Base-by-base conservation (phyloP, 495 filamentous ascomycete genomes). In the Glonium stellatum region DNA sequence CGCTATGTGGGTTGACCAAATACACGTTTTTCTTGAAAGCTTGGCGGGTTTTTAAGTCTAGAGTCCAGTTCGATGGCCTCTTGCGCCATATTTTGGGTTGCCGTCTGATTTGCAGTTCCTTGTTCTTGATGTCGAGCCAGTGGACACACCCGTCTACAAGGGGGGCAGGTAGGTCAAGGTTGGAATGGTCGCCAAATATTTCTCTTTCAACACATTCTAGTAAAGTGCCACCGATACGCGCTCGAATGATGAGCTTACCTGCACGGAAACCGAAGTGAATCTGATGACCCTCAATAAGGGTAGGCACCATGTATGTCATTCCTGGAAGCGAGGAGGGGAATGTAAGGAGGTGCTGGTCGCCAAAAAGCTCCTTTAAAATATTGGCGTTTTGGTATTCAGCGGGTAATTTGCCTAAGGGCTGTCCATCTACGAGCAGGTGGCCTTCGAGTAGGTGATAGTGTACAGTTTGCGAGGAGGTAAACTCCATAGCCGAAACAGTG, bases 241-340 rank as follows among this genome's bases (percentile, higher is more conserved):
- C 74, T 35, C 78, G 62, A 23, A 83, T 70, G 6, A 83, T 56
- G 12, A 72, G 62, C 1, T 65, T 25, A 0, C 61, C 64, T 11
- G 70, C 59, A 9, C 77, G 75, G 42, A 76, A 66, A 1, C 80
- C 81, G 49, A 84, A 66, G 65, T 84, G 79, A 4, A 84, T 67
- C 31, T 75, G 57, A 49, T 80, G 70, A 0, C 57, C 63, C 21
- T 69, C 36, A 11, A 70, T 63, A 5, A 0, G 36, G 42, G 52
- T 63, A 12, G 68, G 69, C 5, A 82, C 63, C 6, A 66, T 62
- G 55, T 81, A 71, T 19, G 68, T 70, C 78, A 83, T 82, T 0
- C 77, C 79, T 0, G 63, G 60, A 3, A 79, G 55, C 11, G 57
- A 51, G 0, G 79, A 81, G 12, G 77, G 79, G 50, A 69, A 80